Evolutionary conservation across 108 stramenopile genomes (phyloP).

Genomic region (Seminavis robusta): DNA sequence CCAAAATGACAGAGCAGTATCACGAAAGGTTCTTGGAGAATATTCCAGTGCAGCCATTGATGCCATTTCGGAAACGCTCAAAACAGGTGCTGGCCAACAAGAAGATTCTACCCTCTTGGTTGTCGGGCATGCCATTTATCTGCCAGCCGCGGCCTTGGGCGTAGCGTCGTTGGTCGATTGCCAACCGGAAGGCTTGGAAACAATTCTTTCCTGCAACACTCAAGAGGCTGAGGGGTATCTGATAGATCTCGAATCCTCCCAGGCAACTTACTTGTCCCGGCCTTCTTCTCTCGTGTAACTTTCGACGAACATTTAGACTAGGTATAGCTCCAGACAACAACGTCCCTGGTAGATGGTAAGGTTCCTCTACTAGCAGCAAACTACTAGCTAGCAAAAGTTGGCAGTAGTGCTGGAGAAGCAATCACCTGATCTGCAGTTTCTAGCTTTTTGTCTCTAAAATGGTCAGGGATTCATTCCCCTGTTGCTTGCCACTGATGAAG

Average conservation of each 20-base stretch:
- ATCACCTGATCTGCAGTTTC: too few relatives aligned
- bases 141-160: constrained; percentile 38
- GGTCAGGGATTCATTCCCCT: too few relatives aligned
- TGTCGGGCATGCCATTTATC: constrained; percentile 50
- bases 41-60: constrained; percentile 26
- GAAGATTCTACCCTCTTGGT: constrained; percentile 23
- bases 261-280: constrained; percentile 1
- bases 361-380: too few relatives aligned
- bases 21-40: constrained; percentile 26
- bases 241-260: constrained; percentile 15
- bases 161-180: constrained; percentile 27
- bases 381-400: too few relatives aligned
- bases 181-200: constrained; percentile 15
- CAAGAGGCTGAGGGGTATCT: constrained; percentile 53
- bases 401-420: too few relatives aligned
- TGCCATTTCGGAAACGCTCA: constrained; percentile 9
- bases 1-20: constrained; percentile 16
- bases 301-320: too few relatives aligned
- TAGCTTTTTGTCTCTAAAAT: too few relatives aligned
- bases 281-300: too few relatives aligned
- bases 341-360: too few relatives aligned
- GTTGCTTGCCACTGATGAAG: too few relatives aligned
- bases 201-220: constrained; percentile 30
- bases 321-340: too few relatives aligned
- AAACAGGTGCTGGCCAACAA: not conserved